Conservation (phyloP, 352 stramenopile species). For the Phytopythium mirpurense region DNA sequence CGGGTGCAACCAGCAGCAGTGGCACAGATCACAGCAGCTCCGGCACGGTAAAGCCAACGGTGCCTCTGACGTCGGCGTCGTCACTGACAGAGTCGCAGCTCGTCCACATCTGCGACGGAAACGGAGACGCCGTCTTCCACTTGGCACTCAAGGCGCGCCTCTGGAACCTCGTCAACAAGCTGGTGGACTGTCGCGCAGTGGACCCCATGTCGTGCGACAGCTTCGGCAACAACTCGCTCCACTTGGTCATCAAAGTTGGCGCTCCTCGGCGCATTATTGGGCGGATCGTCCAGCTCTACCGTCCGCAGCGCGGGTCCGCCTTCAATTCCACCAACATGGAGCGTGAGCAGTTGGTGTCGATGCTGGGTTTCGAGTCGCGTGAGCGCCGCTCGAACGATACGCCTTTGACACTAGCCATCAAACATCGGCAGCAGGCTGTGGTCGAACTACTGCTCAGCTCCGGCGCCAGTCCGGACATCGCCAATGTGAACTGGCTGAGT, state of each 20-base stretch:
- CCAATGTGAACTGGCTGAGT: slow-evolving; percentile 20
- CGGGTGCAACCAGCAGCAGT: not conserved
- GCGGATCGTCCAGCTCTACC: slow-evolving; percentile 42
- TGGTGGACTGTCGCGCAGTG: slow-evolving; percentile 39
- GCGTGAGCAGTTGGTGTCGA: slow-evolving; percentile 16
- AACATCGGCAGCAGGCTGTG: slow-evolving; percentile 45
- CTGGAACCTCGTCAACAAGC: slow-evolving; percentile 50
- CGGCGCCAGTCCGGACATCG: slow-evolving; percentile 25
- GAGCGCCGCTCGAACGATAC: slow-evolving; percentile 48
- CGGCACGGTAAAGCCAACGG: not conserved
- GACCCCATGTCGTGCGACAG: slow-evolving; percentile 40
- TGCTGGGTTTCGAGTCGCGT: slow-evolving; percentile 19
- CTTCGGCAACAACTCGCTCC: slow-evolving; percentile 45
- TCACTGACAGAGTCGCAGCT: slow-evolving; percentile 5
- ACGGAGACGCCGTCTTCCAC: slow-evolving; percentile 49
- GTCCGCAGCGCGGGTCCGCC: slow-evolving; percentile 12
- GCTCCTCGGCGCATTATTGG: slow-evolving; percentile 37
- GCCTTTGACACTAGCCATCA: slow-evolving; percentile 51
- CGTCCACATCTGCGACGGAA: slow-evolving; percentile 33
- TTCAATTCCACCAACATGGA: slow-evolving; percentile 14
- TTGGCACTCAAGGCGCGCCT: slow-evolving; percentile 52
- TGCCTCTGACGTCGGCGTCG: not conserved
- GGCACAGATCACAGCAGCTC: not conserved
- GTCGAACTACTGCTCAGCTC: slow-evolving; percentile 35
- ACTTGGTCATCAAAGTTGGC: slow-evolving; percentile 60